phyloP scores from a whole-genome alignment of 2,329 filamentous ascomycete species.

The Sarocladium strictum region DNA sequence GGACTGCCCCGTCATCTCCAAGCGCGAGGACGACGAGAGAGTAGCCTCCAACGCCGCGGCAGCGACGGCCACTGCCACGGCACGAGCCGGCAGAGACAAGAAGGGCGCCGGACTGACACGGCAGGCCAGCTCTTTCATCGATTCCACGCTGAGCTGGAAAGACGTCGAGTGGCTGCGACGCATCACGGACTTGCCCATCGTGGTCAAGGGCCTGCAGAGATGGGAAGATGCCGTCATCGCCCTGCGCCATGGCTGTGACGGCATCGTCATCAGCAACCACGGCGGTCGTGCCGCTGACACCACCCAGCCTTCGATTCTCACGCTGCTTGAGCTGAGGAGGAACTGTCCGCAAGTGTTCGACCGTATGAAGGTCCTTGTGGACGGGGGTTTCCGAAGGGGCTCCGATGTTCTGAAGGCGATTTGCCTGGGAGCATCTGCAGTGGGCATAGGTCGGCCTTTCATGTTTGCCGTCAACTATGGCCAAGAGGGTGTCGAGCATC shows the following conservation, averaged over 20 bases:
- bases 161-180: conserved; percentile 57
- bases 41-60: conserved; percentile 37
- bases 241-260: conserved; percentile 55
- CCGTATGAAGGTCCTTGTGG: conserved; percentile 55
- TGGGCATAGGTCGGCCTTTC: conserved; percentile 56
- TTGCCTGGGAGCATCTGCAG: conserved; percentile 57
- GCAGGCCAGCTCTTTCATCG: conserved; percentile 51
- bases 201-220: conserved; percentile 23
- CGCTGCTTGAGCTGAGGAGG: conserved; percentile 55
- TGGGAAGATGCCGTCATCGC: conserved; percentile 31
- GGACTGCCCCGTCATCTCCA: conserved; percentile 51
- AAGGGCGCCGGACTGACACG: conserved; percentile 50
- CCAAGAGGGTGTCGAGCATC: conserved; percentile 47
- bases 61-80: conserved; percentile 38
- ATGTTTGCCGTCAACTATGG: conserved; percentile 58
- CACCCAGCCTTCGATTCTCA: conserved; percentile 10
- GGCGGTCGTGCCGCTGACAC: conserved; percentile 53
- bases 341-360: conserved; percentile 56
- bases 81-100: conserved; percentile 41
- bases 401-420: conserved; percentile 63
- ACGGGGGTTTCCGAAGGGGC: conserved; percentile 59
- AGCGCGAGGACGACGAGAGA: conserved; percentile 43
- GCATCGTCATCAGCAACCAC: conserved; percentile 66
- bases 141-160: conserved; percentile 53
- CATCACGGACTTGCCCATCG: conserved; percentile 34